Conservation (phyloP, 2,329 filamentous ascomycete genomes). For the Purpureocillium takamizusanense region DNA sequence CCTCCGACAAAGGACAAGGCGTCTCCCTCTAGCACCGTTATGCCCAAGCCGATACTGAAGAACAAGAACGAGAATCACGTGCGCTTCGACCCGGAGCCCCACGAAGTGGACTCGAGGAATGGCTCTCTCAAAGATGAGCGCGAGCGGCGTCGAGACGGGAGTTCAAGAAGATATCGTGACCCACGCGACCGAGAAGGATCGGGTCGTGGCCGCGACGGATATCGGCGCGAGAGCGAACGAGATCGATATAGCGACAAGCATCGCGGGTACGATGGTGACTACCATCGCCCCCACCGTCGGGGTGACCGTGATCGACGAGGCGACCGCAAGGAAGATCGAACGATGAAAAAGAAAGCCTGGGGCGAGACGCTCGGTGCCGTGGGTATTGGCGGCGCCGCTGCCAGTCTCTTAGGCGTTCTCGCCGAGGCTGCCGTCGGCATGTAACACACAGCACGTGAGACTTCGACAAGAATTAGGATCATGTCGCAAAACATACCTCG, state of each 20-base stretch:
- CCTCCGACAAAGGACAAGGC: constrained; percentile 22
- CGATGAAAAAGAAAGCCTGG: constrained; percentile 34
- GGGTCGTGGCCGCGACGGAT: constrained; percentile 11
- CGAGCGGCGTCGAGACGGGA: constrained; percentile 13
- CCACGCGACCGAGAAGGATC: constrained; percentile 16
- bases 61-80: constrained; percentile 51
- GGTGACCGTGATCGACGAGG: constrained; percentile 28
- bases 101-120: constrained; percentile 29
- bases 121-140: constrained; percentile 22
- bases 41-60: constrained; percentile 52
- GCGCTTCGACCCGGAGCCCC: constrained; percentile 39
- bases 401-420: constrained; percentile 47
- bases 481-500: no score
- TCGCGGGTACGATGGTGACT: constrained; percentile 19
- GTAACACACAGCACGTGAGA: constrained; percentile 2
- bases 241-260: constrained; percentile 15
- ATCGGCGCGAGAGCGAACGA: constrained; percentile 20
- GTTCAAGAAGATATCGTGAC: constrained; percentile 13
- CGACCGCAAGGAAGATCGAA: constrained; percentile 26
- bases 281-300: constrained; percentile 30
- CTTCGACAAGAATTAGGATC: background rate
- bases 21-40: constrained; percentile 24
- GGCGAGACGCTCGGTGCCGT: constrained; percentile 48
- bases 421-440: constrained; percentile 41
- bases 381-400: constrained; percentile 52